Evolutionary conservation across 371 early-diverging fungal species (phyloP).

Genomic region (Mucor plumbeus): DNA sequence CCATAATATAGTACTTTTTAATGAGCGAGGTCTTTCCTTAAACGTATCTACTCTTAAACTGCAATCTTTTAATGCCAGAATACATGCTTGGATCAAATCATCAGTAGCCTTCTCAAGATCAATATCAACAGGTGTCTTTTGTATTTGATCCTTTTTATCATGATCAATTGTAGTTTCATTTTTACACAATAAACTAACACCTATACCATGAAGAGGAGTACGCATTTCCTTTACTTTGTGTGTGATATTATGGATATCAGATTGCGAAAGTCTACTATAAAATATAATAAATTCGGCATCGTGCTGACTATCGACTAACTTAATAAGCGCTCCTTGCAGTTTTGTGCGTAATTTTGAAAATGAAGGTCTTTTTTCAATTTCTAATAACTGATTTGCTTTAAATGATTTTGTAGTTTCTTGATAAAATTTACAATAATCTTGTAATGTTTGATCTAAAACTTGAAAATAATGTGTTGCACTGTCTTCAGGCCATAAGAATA

Average conservation of each 20-base stretch:
- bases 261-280: constrained; percentile 31
- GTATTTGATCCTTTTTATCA: not conserved
- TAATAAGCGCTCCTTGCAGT: constrained; percentile 30
- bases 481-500: constrained; percentile 49
- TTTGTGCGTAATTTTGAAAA: constrained; percentile 28
- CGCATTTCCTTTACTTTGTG: constrained; percentile 36
- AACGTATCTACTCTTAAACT: not conserved
- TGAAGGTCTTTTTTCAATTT: constrained; percentile 4
- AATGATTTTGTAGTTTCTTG: constrained; percentile 37
- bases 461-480: constrained; percentile 36
- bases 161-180: not conserved
- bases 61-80: constrained; percentile 1
- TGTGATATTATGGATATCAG: constrained; percentile 35
- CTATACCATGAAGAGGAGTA: constrained; percentile 41
- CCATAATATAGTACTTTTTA: constrained; percentile 36
- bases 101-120: not conserved
- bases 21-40: constrained; percentile 12
- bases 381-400: constrained; percentile 4
- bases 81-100: constrained; percentile 10
- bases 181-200: constrained; percentile 31
- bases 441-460: constrained; percentile 26
- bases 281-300: constrained; percentile 38
- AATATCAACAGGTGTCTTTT: not conserved
- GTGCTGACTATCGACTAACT: constrained; percentile 46
- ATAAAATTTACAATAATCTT: constrained; percentile 30